These are phyloP conservation scores for Podila clonocystis DNA, from an alignment of 192 early-diverging fungal species.

Conservation along the genomic window DNA sequence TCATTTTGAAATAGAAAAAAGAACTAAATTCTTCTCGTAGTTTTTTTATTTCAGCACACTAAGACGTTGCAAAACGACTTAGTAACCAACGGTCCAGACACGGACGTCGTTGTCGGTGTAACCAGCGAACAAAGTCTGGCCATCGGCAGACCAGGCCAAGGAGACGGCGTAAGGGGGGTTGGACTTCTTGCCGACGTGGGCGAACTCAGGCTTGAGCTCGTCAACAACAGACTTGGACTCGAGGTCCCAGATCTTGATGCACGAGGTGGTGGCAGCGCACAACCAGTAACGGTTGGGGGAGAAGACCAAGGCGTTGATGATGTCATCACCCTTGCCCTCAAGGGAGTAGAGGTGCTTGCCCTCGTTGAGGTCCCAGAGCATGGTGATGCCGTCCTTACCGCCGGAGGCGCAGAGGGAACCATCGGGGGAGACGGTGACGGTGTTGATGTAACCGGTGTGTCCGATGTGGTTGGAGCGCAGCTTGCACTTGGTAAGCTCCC, in stretches of 20 bases:
- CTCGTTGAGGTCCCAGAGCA: conserved; percentile 99
- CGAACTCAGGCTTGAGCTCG: conserved; percentile 85
- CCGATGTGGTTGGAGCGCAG: conserved; percentile 99
- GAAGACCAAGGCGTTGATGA: conserved; percentile 98
- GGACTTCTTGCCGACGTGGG: conserved; percentile 78
- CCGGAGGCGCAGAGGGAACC: conserved; percentile 99
- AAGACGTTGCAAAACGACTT: conserved; percentile 7
- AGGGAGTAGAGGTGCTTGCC: conserved; percentile 99
- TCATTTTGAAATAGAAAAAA: not conserved
- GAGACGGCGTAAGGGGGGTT: conserved; percentile 90
- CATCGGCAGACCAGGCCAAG: conserved; percentile 98
- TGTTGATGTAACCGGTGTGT: conserved; percentile 98
- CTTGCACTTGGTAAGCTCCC: conserved; percentile 99
- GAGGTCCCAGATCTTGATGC: conserved; percentile 99
- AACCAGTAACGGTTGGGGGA: conserved; percentile 99
- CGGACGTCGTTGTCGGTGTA: conserved; percentile 78
- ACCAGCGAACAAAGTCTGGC: conserved; percentile 96
- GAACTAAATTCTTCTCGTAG: no score
- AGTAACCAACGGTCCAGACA: conserved; percentile 51
- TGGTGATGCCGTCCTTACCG: conserved; percentile 98
- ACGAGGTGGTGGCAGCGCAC: conserved; percentile 93
- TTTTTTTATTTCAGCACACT: no score
- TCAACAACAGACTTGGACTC: conserved; percentile 98
- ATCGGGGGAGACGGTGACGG: conserved; percentile 99
- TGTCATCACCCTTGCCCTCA: conserved; percentile 84